Percentiles rank a stretch among this genome's conserved stretches.
Conservation (phyloP, 2,329 filamentous ascomycete species). For the Talaromyces amestolkiae region DNA sequence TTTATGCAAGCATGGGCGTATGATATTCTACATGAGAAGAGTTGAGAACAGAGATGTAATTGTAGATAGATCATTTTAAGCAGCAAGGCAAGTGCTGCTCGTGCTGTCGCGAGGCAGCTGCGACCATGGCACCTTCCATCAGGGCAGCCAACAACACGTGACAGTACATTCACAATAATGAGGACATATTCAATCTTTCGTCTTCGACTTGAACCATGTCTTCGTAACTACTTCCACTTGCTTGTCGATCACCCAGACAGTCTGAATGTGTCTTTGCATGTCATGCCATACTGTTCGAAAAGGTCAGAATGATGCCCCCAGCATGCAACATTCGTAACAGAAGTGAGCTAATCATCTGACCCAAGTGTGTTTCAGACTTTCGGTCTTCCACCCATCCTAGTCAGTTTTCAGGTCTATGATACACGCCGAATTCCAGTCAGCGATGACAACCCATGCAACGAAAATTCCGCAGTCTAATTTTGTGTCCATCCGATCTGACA, state of each 20-base stretch:
- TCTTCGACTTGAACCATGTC: background rate
- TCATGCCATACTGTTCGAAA: background rate
- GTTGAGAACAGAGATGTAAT: background rate
- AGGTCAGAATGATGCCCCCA: background rate
- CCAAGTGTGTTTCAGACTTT: background rate
- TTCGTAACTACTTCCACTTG: background rate
- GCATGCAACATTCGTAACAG: background rate
- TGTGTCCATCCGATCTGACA: background rate
- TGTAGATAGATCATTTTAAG: background rate
- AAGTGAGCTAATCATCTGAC: background rate
- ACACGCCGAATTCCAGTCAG: slow-evolving; percentile 1
- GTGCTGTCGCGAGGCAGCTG: slow-evolving; percentile 1
- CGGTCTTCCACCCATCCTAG: background rate
- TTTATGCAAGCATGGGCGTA: slow-evolving; percentile 3
- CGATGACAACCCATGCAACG: background rate
- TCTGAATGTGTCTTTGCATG: background rate
- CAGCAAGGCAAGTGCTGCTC: background rate
- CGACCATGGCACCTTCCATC: background rate
- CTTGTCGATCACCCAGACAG: background rate
- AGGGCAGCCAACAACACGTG: slow-evolving; percentile 7
- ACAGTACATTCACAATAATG: background rate
- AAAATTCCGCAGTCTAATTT: background rate
- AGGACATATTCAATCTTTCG: background rate
- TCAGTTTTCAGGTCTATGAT: background rate
- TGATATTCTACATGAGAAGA: background rate